Conservation (phyloP, 176 grass and related monocot genomes). For the Alopecurus myosuroides region DNA sequence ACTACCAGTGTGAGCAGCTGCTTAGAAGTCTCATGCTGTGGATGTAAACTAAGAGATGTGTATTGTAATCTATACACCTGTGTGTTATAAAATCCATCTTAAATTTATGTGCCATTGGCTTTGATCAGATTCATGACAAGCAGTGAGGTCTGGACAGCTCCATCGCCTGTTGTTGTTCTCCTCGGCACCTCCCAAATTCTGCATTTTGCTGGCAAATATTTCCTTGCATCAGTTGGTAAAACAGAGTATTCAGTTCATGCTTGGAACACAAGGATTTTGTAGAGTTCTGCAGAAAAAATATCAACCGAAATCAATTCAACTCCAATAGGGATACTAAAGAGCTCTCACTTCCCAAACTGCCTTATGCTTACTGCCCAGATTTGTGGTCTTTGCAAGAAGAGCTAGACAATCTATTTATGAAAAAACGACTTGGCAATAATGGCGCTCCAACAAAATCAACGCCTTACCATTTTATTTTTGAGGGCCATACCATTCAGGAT, state of each 20-base stretch:
- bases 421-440: background rate
- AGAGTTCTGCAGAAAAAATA: background rate
- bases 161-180: background rate
- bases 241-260: background rate
- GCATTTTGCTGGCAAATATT: background rate
- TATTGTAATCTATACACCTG: background rate
- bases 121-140: background rate
- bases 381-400: background rate
- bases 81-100: background rate
- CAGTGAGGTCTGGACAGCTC: background rate
- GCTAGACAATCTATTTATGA: background rate
- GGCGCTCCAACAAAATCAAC: slow-evolving; percentile 14
- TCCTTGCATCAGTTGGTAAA: background rate
- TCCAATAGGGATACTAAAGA: background rate
- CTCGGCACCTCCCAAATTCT: background rate
- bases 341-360: background rate
- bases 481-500: background rate
- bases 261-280: background rate
- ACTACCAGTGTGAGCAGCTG: background rate
- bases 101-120: background rate
- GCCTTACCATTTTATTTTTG: background rate
- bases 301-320: background rate
- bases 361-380: background rate
- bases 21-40: background rate
- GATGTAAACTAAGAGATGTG: background rate